phyloP scores from a whole-genome alignment of 805 yeast genomes.

The Yamadazyma kitorensis region DNA sequence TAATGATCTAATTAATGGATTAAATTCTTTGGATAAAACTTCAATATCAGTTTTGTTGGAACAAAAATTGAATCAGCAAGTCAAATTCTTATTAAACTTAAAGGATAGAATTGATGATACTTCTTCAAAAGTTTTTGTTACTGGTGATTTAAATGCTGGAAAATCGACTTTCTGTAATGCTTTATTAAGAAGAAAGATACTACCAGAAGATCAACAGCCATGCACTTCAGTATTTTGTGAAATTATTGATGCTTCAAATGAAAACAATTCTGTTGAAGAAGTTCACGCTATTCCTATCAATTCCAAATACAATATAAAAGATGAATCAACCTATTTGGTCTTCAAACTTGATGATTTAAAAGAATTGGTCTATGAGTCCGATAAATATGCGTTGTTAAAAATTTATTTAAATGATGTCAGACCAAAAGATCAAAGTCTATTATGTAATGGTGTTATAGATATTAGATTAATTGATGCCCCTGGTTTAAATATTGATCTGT shows the following conservation, averaged over 20 bases:
- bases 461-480: constrained; percentile 96
- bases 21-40: constrained; percentile 59
- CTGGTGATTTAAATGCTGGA: constrained; percentile 97
- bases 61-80: constrained; percentile 61
- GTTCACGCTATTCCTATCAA: constrained; percentile 85
- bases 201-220: constrained; percentile 98
- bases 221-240: constrained; percentile 96
- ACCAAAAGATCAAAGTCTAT: constrained; percentile 61
- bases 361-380: constrained; percentile 70
- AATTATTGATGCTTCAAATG: constrained; percentile 72
- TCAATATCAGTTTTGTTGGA: constrained; percentile 70
- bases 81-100: constrained; percentile 66
- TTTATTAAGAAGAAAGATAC: constrained; percentile 64
- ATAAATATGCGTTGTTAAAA: constrained; percentile 67
- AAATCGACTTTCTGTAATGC: constrained; percentile 96
- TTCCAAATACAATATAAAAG: constrained; percentile 45
- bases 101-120: constrained; percentile 87
- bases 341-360: constrained; percentile 56
- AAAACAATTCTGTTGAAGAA: constrained; percentile 75
- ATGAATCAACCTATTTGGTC: constrained; percentile 64
- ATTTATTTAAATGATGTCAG: constrained; percentile 81
- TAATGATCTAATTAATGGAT: constrained; percentile 34
- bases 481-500: constrained; percentile 89
- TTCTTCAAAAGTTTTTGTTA: constrained; percentile 88
- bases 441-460: constrained; percentile 88